Evolutionary conservation across 345 rosid species (phyloP).

Genomic region (Corchorus olitorius): DNA sequence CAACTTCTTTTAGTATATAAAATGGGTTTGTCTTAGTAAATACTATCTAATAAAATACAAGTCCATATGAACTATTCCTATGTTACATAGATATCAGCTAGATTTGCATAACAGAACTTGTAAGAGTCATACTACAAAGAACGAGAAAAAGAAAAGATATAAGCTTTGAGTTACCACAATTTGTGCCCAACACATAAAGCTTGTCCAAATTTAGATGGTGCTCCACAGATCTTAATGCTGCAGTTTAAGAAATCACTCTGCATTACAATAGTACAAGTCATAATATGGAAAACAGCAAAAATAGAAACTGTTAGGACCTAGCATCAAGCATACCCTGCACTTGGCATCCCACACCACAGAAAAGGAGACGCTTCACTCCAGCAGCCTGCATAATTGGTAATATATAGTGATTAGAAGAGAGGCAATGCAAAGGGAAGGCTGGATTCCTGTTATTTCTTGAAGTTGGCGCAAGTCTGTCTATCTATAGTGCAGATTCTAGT

Average conservation of each 20-base stretch:
- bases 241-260: conserved; percentile 89
- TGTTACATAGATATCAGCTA: background rate
- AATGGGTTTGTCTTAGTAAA: background rate
- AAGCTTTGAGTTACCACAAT: conserved; percentile 64
- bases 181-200: conserved; percentile 94
- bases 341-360: conserved; percentile 99
- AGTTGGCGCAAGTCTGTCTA: background rate
- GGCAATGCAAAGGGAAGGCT: background rate
- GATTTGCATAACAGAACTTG: background rate
- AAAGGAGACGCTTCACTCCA: conserved; percentile 92
- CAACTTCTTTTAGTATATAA: background rate
- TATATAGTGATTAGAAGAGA: background rate
- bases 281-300: conserved; percentile 35
- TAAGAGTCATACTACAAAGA: background rate
- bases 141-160: background rate
- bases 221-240: conserved; percentile 97
- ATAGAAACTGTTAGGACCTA: conserved; percentile 16
- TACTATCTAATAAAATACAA: background rate
- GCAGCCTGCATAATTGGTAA: conserved; percentile 58
- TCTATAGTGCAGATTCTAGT: background rate
- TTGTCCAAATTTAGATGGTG: conserved; percentile 81
- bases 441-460: background rate
- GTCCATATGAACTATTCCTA: background rate
- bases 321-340: conserved; percentile 67
- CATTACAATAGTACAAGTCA: conserved; percentile 78